Evolutionary conservation across 2,329 filamentous ascomycete species (phyloP), one percentile per base, ranked within the genome.

Genomic region (Colletotrichum theobromicola): DNA sequence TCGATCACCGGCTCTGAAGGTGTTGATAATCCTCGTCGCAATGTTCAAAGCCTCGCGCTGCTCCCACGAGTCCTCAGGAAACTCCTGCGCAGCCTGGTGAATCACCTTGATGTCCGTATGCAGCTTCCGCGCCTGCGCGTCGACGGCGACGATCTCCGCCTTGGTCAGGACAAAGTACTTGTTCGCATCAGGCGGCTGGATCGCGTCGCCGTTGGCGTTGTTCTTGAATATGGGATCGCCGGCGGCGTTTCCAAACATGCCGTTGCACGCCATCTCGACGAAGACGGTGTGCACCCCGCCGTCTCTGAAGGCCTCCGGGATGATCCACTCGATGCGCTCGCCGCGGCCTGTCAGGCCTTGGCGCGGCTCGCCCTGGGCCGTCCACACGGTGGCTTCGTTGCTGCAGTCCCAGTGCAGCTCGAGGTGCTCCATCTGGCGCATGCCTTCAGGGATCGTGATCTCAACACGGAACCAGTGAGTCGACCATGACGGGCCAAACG

Each of bases 331-430:
- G 8, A 87, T 86, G 18, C 92, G 84, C 76, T 93, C 91, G 18
- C 90, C 91, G 61, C 89, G 89, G 18, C 92, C 92, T 0, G 92
- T 93, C 77, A 94, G 82, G 4, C 92, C 92, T 80, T 93, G 92
- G 16, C 93, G 82, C 3, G 91, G 90, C 46, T 88, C 86, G 9
- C 92, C 92, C 67, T 91, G 84, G 70, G 91, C 88, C 1, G 88
- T 90, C 91, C 91, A 93, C 46, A 94, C 89, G 78, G 93, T 81
- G 13, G 90, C 92, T 81, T 94, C 92, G 76, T 92, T 93, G 80
- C 89, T 88, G 91, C 92, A 94, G 77, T 93, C 90, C 92, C 92
- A 94, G 76, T 93, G 90, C 70, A 93, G 90, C 81, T 93, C 92
- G 30, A 93, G 85, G 57, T 88, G 88, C 69, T 91, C 87, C 76